A percentile compares a stretch with the other conserved stretches of the same genome.
phyloP scores from a whole-genome alignment of 1,139 yeast genomes.

The Candida sanyaensis region DNA sequence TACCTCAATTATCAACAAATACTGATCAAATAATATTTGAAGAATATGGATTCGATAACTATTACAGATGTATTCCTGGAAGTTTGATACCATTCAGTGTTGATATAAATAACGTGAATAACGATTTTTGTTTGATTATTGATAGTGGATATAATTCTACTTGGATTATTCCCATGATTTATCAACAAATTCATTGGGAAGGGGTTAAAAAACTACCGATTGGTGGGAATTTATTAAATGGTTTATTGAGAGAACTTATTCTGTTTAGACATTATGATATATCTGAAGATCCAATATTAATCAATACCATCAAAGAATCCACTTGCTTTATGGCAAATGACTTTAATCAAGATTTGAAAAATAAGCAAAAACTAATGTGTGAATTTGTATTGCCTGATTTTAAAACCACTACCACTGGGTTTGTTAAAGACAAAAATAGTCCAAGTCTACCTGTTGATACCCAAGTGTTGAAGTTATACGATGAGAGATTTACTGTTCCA shows the following conservation, averaged over 20 bases:
- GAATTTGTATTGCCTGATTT: slow-evolving; percentile 88
- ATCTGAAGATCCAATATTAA: slow-evolving; percentile 83
- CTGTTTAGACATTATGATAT: slow-evolving; percentile 94
- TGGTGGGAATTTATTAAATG: slow-evolving; percentile 85
- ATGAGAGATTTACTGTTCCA: slow-evolving; percentile 86
- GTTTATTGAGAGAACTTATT: slow-evolving; percentile 77
- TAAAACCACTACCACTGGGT: slow-evolving; percentile 74
- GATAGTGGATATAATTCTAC: slow-evolving; percentile 91
- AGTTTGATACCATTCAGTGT: slow-evolving; percentile 72
- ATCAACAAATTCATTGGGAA: slow-evolving; percentile 76
- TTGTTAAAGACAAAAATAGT: slow-evolving; percentile 32
- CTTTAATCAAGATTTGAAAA: slow-evolving; percentile 57
- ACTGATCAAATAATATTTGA: slow-evolving; percentile 94
- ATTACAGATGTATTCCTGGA: slow-evolving; percentile 62
- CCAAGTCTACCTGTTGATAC: slow-evolving; percentile 36
- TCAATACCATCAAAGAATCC: slow-evolving; percentile 82
- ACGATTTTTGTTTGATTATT: slow-evolving; percentile 73
- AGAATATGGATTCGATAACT: slow-evolving; percentile 79
- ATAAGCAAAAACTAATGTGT: slow-evolving; percentile 31
- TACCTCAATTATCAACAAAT: slow-evolving; percentile 81
- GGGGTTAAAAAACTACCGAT: slow-evolving; percentile 77
- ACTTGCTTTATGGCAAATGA: slow-evolving; percentile 66
- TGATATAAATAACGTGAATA: slow-evolving; percentile 21
- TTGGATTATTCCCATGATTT: slow-evolving; percentile 81
- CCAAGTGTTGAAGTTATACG: slow-evolving; percentile 69